phyloP scores from a whole-genome alignment of 2,329 filamentous ascomycete species.

The Ploettnerulaceae sp. region DNA sequence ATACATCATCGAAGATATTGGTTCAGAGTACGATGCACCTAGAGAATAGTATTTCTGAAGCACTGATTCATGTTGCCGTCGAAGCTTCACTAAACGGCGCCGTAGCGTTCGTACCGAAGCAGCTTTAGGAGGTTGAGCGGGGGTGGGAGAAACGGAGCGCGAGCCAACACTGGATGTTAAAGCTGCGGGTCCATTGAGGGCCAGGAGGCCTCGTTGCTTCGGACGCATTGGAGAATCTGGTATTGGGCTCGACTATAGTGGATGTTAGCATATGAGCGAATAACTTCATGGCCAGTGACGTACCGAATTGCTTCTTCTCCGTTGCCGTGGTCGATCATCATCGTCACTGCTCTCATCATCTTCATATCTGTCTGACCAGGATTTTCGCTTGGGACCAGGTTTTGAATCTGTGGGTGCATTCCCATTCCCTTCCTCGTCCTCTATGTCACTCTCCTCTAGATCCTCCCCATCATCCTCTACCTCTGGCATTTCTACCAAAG shows the following conservation, averaged over 20 bases:
- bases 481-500: constrained; percentile 86
- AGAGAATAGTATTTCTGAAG: constrained; percentile 80
- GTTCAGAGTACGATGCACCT: constrained; percentile 89
- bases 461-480: constrained; percentile 58
- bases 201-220: constrained; percentile 54
- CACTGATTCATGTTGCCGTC: constrained; percentile 69
- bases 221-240: constrained; percentile 59
- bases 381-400: constrained; percentile 70
- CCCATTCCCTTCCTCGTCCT: constrained; percentile 50
- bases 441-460: constrained; percentile 44
- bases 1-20: constrained; percentile 90
- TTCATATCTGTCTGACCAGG: constrained; percentile 65
- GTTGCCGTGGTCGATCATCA: constrained; percentile 69
- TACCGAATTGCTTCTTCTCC: constrained; percentile 85
- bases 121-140: constrained; percentile 52
- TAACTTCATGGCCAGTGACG: constrained; percentile 29
- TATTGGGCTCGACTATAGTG: constrained; percentile 57
- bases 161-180: constrained; percentile 39
- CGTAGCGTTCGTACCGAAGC: constrained; percentile 69
- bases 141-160: constrained; percentile 44
- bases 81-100: constrained; percentile 67
- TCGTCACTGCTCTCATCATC: constrained; percentile 64
- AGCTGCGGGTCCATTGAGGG: constrained; percentile 44
- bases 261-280: constrained; percentile 20
- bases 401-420: constrained; percentile 49